These are phyloP conservation scores for Primulina eburnea DNA, from an alignment of 257 asterid species.

Conservation along the genomic window DNA sequence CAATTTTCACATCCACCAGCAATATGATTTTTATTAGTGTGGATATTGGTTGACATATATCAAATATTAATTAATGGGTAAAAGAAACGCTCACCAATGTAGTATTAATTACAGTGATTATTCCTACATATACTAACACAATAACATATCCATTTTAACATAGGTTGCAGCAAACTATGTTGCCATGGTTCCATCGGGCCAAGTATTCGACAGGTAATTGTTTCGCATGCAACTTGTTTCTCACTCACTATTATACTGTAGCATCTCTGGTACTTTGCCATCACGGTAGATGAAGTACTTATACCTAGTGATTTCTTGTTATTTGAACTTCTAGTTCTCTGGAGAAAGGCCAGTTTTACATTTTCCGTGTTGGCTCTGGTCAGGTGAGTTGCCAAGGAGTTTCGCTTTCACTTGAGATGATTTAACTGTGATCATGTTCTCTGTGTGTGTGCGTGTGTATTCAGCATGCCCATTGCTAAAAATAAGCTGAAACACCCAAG, in stretches of 20 bases:
- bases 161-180: conserved; percentile 97
- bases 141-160: conserved; percentile 13
- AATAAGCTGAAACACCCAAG: conserved; percentile 16
- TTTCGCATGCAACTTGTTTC: background rate
- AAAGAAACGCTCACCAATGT: too few relatives aligned
- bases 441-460: background rate
- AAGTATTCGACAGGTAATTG: conserved; percentile 86
- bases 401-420: conserved; percentile 2
- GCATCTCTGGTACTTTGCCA: background rate
- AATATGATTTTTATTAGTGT: too few relatives aligned
- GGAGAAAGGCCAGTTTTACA: conserved; percentile 80
- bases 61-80: too few relatives aligned
- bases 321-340: conserved; percentile 58
- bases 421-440: background rate
- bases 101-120: too few relatives aligned
- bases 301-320: background rate
- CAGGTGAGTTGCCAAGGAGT: conserved; percentile 51
- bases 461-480: background rate
- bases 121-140: background rate
- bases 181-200: conserved; percentile 98
- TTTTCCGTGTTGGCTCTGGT: conserved; percentile 88
- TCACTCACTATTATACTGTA: background rate
- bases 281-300: background rate
- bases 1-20: too few relatives aligned
- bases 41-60: too few relatives aligned